Evolutionary conservation across 331 rosid genomes (phyloP).

Genomic region (Erythrophleum ivorense): DNA sequence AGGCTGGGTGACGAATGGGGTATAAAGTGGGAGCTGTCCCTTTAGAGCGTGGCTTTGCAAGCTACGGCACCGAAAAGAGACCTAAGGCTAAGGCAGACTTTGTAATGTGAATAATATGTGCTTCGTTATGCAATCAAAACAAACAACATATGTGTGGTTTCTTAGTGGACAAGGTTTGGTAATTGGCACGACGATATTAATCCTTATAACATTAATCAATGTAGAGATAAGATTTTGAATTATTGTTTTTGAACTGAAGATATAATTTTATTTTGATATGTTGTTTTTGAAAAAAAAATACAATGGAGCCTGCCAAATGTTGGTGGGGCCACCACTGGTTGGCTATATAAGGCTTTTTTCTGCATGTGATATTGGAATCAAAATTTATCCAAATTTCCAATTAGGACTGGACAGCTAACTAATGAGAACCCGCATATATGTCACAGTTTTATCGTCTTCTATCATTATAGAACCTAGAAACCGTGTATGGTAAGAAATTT

Average conservation of each 20-base stretch:
- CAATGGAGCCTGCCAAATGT: too few relatives aligned
- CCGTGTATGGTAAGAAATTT: neutral
- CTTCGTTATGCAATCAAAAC: neutral
- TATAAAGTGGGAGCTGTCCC: constrained; percentile 5
- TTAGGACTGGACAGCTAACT: constrained; percentile 25
- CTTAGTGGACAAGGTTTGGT: constrained; percentile 18
- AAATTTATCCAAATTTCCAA: constrained; percentile 8
- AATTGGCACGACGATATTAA: neutral
- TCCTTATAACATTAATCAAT: neutral
- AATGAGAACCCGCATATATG: neutral
- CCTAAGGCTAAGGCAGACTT: neutral
- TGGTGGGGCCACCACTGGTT: neutral
- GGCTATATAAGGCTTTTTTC: neutral
- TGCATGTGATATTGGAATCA: neutral
- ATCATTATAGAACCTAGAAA: neutral
- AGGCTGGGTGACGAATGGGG: too few relatives aligned
- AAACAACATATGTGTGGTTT: neutral
- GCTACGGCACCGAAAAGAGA: neutral
- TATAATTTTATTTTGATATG: too few relatives aligned
- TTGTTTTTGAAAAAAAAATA: too few relatives aligned
- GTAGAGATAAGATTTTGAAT: too few relatives aligned
- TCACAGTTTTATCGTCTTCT: neutral
- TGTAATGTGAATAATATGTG: neutral
- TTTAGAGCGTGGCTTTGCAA: constrained; percentile 36
- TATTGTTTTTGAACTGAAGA: too few relatives aligned